These are phyloP conservation scores for Penicillium sp. DNA, from an alignment of 2,329 filamentous ascomycete species.

Conservation along the genomic window DNA sequence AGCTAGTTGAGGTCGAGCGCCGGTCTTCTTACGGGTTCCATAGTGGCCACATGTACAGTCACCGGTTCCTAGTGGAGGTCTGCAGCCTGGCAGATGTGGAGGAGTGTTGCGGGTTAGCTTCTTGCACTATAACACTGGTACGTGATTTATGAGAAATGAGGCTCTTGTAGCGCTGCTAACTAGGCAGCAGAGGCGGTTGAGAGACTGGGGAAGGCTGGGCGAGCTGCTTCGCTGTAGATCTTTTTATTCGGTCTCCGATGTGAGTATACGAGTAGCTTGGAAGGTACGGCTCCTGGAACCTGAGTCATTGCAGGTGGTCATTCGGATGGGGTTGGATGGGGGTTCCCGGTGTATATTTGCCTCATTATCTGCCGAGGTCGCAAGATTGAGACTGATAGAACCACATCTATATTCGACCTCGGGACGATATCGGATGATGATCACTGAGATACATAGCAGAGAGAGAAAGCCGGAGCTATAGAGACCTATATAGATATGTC, in stretches of 20 bases:
- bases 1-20: constrained; percentile 60
- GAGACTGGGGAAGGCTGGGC: constrained; percentile 15
- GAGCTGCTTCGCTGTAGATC: constrained; percentile 12
- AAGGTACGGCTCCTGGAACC: not conserved
- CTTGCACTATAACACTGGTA: constrained; percentile 67
- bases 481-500: not conserved
- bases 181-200: constrained; percentile 18
- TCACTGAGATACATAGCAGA: not conserved
- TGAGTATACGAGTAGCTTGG: not conserved
- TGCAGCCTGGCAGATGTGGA: constrained; percentile 54
- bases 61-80: constrained; percentile 57
- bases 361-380: too few species aligned
- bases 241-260: not conserved
- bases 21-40: constrained; percentile 58
- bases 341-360: not conserved
- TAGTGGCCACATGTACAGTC: constrained; percentile 66
- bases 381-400: not conserved
- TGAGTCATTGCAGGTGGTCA: not conserved
- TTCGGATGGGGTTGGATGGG: not conserved
- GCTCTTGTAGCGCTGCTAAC: constrained; percentile 2
- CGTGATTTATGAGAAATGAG: constrained; percentile 28
- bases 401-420: not conserved
- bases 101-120: constrained; percentile 66
- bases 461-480: not conserved
- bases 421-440: not conserved